Base-by-base conservation (phyloP, 257 asterid genomes). In the Leptodermis oblonga region DNA sequence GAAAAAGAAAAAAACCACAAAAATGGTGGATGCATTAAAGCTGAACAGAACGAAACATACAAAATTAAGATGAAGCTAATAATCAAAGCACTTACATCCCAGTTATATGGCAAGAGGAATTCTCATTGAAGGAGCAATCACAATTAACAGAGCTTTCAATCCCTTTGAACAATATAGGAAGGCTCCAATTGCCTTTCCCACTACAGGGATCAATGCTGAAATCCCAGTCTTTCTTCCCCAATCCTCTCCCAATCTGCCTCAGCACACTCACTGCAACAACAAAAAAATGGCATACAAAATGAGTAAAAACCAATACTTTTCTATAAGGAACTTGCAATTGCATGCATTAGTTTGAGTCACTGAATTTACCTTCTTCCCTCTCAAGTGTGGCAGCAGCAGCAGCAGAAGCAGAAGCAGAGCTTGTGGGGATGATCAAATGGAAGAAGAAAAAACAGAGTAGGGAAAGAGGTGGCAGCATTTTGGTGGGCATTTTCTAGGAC, bases 211-310 rank as follows among this genome's bases (percentile, higher is more conserved):
- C 96, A 59, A 53, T 77, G 78, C 74, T 76, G 65, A 90, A 88
- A 70, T 90, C 85, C 97, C 98, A 92, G 74, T 90, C 98, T 28
- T 22, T 85, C 60, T 88, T 90, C 76, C 96, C 95, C 74, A 92
- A 34, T 67, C 81, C 77, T 74, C 59, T 81, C 17, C 79, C 90
- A 58, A 92, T 87, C 78, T 82, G 88, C 68, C 58, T 85, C 86
- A 90, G 74, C 33, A 88, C 88, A 71, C 23, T 73, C 79, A 88
- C 98, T 92, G 77, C 75, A 80, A 54, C 43, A 23, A n/a, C n/a
- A n/a, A n/a, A n/a, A 18, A 22, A 55, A 67, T 15, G 53, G 37
- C 26, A 22, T 43, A 15, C n/a, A 46, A 28, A n/a, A n/a, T n/a
- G 37, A 39, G 46, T 3, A 7, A 25, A 25, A 66, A 61, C 48